Conservation (phyloP, 2,329 filamentous ascomycete species). For the Ploettnerulaceae sp. region DNA sequence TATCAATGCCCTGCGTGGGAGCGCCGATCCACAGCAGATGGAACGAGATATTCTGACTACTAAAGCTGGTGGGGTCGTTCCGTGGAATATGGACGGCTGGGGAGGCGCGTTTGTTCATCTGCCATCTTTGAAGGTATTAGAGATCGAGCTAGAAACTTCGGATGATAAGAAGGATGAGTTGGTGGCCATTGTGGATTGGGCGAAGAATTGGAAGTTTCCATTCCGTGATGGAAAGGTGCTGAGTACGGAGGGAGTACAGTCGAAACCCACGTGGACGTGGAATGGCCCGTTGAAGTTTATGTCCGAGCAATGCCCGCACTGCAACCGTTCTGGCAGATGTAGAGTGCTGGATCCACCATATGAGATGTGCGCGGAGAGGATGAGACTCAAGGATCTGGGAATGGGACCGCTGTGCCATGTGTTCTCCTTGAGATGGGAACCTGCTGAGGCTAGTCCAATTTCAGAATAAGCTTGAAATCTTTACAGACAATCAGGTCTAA, state of each 20-base stretch:
- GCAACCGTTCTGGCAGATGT: background rate
- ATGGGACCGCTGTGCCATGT: conserved; percentile 4
- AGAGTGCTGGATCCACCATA: background rate
- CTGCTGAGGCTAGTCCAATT: background rate
- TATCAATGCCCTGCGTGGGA: conserved; percentile 21
- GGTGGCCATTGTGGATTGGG: conserved; percentile 21
- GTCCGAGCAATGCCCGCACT: conserved; percentile 22
- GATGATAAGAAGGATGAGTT: conserved; percentile 28
- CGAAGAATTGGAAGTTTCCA: conserved; percentile 25
- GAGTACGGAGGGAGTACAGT: conserved; percentile 13
- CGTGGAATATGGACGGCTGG: conserved; percentile 15
- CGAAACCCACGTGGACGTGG: conserved; percentile 13
- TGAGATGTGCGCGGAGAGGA: conserved; percentile 4
- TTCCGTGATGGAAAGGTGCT: conserved; percentile 14
- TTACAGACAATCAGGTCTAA: too few relatives aligned
- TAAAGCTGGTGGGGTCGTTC: background rate
- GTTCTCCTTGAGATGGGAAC: background rate
- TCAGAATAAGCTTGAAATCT: too few relatives aligned
- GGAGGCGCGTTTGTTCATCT: conserved; percentile 21
- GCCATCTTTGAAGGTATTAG: conserved; percentile 15
- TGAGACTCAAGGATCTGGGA: background rate
- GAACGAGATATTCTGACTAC: conserved; percentile 2
- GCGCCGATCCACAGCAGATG: conserved; percentile 8
- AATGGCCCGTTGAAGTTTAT: conserved; percentile 13
- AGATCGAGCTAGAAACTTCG: conserved; percentile 26